phyloP scores from a whole-genome alignment of 2,329 filamentous ascomycete genomes.

The Phialemonium atrogriseum region DNA sequence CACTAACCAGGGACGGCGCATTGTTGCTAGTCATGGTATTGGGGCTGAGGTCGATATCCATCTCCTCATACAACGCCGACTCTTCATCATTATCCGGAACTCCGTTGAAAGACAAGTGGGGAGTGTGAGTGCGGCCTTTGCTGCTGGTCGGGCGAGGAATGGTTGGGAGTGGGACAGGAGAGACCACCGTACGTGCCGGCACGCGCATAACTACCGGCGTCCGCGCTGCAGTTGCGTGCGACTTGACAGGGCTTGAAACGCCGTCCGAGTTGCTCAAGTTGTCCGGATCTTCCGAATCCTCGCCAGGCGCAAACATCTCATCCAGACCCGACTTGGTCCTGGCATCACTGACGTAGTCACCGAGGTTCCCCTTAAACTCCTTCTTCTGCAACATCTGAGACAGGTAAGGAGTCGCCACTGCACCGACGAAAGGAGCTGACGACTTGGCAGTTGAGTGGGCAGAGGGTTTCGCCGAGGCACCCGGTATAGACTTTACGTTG shows the following conservation, averaged over 20 bases:
- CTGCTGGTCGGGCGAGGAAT: slow-evolving; percentile 44
- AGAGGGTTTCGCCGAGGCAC: slow-evolving; percentile 15
- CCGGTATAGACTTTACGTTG: slow-evolving; percentile 36
- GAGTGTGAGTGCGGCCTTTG: slow-evolving; percentile 40
- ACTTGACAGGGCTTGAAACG: slow-evolving; percentile 8
- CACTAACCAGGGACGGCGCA: slow-evolving; percentile 70
- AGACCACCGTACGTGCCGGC: slow-evolving; percentile 48
- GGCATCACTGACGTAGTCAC: slow-evolving; percentile 49
- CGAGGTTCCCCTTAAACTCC: slow-evolving; percentile 53
- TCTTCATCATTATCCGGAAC: slow-evolving; percentile 13
- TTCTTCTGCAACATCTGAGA: slow-evolving; percentile 55
- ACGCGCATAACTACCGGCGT: slow-evolving; percentile 44
- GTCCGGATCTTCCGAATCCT: slow-evolving; percentile 46
- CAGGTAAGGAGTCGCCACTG: slow-evolving; percentile 56
- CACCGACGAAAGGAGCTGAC: slow-evolving; percentile 36
- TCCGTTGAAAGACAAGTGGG: slow-evolving; percentile 24
- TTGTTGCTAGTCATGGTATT: slow-evolving; percentile 65
- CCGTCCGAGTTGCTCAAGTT: slow-evolving; percentile 17
- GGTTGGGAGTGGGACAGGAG: slow-evolving; percentile 34
- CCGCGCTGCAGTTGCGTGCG: slow-evolving; percentile 18
- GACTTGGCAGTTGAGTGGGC: slow-evolving; percentile 14
- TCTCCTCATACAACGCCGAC: slow-evolving; percentile 38
- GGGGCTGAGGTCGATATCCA: slow-evolving; percentile 59
- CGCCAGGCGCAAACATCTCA: slow-evolving; percentile 38
- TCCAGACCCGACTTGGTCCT: slow-evolving; percentile 45